Evolutionary conservation across 2,329 filamentous ascomycete genomes (phyloP), one percentile per base, ranked within the genome.

Genomic region (Graphium sp.): DNA sequence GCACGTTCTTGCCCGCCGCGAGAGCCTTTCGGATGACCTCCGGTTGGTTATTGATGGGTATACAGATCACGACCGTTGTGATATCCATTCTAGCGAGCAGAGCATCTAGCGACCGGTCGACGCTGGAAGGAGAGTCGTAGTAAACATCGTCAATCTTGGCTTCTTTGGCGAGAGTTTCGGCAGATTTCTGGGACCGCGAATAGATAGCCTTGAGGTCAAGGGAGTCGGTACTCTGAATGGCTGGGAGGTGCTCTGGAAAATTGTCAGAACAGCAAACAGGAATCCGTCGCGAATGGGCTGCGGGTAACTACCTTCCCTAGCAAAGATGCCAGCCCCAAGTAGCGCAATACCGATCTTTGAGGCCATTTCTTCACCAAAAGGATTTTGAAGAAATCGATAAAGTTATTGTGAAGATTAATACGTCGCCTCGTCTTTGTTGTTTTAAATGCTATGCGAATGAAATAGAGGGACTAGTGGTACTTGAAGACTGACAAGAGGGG

Each of bases 1-100:
- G 54, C 6, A 80, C 74, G 42, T 79, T 72, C 48, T 80, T 81
- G 16, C 72, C 71, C 2, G 71, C 72, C n/a, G 49, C 43, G 12
- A 79, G 51, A 1, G 67, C 68, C 35, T 60, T 57, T 35, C 64
- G 56, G 40, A 79, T 65, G 39, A 64, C 62, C 9, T 48, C 48
- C 3, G 72, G 67, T 44, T 79, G 74, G 21, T 52, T 52, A 26
- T 58, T 43, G 42, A 80, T 80, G 19, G 74, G 74, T 21, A 80
- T 54, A n/a, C 59, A 64, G 29, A 74, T 49, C 30, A 71, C 56
- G 19, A 74, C 61, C 23, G 57, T 66, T 10, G 49, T 37, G 31
- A 74, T 54, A 46, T 76, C 71, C 2, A 48, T 36, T 14, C 70
- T 56, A 24, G 49, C 48, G 19, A 75, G 53, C 10, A 75, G 48